Conservation (phyloP, 1,139 yeast genomes). For the Lodderomyces elongisporus region DNA sequence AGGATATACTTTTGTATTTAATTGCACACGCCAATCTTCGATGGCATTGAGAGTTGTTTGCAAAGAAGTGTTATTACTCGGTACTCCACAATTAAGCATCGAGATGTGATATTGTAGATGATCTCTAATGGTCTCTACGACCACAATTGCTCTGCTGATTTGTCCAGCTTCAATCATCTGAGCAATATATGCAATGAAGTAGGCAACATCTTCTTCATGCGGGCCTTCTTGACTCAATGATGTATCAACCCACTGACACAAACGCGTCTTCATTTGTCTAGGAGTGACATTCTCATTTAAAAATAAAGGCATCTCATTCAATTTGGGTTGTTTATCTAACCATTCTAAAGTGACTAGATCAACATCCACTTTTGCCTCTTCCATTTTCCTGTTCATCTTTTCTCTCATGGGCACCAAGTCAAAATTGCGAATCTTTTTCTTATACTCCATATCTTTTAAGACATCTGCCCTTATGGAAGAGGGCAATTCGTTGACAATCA, state of each 20-base stretch:
- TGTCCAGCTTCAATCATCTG: slow-evolving; percentile 17
- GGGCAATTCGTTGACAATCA: slow-evolving; percentile 45
- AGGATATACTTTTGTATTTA: not conserved
- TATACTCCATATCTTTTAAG: slow-evolving; percentile 33
- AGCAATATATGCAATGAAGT: slow-evolving; percentile 28
- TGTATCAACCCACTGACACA: slow-evolving; percentile 46
- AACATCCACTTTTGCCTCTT: slow-evolving; percentile 15
- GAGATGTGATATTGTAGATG: too few relatives aligned
- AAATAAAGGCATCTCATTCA: slow-evolving; percentile 24
- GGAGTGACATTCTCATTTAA: slow-evolving; percentile 27
- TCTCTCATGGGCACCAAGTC: slow-evolving; percentile 29
- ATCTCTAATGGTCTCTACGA: too few relatives aligned
- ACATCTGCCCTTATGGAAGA: slow-evolving; percentile 39
- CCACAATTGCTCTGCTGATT: slow-evolving; percentile 18
- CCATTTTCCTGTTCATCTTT: slow-evolving; percentile 21
- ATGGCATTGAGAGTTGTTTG: too few relatives aligned
- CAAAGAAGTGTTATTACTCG: slow-evolving; percentile 8
- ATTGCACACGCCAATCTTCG: not conserved
- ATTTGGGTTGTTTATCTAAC: slow-evolving; percentile 20
- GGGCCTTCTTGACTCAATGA: slow-evolving; percentile 51
- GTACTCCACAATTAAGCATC: too few relatives aligned
- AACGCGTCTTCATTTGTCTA: slow-evolving; percentile 27
- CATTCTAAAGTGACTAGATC: slow-evolving; percentile 23
- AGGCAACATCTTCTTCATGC: slow-evolving; percentile 47
- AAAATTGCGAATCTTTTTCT: slow-evolving; percentile 23